Evolutionary conservation across 148 eudicot species (phyloP).

Genomic region (Vaccinium myrtillus): DNA sequence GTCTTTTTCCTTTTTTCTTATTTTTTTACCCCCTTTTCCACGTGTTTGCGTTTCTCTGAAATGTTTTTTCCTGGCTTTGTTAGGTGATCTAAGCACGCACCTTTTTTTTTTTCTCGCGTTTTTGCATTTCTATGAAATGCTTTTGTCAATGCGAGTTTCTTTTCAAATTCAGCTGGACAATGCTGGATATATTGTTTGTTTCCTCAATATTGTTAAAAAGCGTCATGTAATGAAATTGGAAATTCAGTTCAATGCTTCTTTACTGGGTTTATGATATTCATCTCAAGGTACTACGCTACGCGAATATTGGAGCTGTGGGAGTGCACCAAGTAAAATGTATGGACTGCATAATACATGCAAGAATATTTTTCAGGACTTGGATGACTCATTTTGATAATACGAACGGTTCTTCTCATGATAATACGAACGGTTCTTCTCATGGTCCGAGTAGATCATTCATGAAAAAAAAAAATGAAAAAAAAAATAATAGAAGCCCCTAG

Average conservation of each 20-base stretch:
- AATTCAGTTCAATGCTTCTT: not conserved
- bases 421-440: too few species aligned
- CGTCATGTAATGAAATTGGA: conserved; percentile 19
- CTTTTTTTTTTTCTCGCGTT: conserved; percentile 29
- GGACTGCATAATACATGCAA: too few species aligned
- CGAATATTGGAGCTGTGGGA: too few species aligned
- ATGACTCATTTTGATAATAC: too few species aligned
- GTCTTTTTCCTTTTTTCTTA: conserved; percentile 14
- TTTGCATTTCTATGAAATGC: conserved; percentile 19
- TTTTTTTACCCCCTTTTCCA: conserved; percentile 19
- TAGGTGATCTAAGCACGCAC: not conserved
- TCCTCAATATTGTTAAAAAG: conserved; percentile 39
- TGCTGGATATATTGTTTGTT: conserved; percentile 26
- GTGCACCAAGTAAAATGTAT: too few species aligned
- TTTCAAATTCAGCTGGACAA: conserved; percentile 21
- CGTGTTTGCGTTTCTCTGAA: conserved; percentile 22
- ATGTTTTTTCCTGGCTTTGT: conserved; percentile 14
- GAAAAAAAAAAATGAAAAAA: too few species aligned
- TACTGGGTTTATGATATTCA: not conserved
- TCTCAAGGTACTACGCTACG: not conserved
- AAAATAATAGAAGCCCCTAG: too few species aligned
- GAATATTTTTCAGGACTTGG: too few species aligned
- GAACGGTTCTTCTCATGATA: too few species aligned
- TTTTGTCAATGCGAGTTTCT: conserved; percentile 22
- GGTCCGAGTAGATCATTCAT: too few species aligned